Evolutionary conservation across 106 monocot species (phyloP), one percentile per base, ranked within the genome.

Genomic region (Dioscorea zingiberensis): DNA sequence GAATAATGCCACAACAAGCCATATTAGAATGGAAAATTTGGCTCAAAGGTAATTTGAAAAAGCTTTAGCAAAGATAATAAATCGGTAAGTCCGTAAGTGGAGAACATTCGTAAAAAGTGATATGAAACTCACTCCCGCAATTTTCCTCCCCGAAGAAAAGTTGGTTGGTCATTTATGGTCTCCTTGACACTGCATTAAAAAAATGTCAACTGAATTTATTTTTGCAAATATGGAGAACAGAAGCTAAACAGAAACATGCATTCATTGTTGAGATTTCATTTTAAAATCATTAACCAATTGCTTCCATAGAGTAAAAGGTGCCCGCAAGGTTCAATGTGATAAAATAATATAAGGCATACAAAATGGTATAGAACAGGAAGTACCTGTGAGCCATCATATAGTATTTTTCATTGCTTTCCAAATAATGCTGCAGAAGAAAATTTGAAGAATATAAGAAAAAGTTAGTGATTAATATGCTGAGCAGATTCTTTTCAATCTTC

Each of bases 391-490:
- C 97, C 83, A 98, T 74, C 68, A 82, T 64, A 61, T 98, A 98
- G 68, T 98, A 98, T 28, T 98, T 98, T 61, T 98, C 92, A 67
- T 98, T 98, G 82, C 98, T 98, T 70, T 93, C 98, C 38, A 98
- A 71, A 69, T 98, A 98, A 73, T 98, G 92, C 98, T 98, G 82
- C 76, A 91, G 54, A 38, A 72, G 21, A 58, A 44, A 79, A 22
- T 49, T 27, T 13, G 29, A 30, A 53, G 9, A 38, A 38, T 38
- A 38, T 38, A 2, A 38, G 4, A 38, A 38, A 38, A 38, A 38
- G 4, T 0, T 38, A 8, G 10, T 8, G 4, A 6, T 38, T 38
- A 38, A 8, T 38, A 6, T 38, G 38, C 38, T 38, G 4, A 38
- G 38, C 4, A 38, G 38, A 38, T 38, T 10, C 38, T 10, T 38